Evolutionary conservation across 176 grass and related monocot species (phyloP), one percentile per base, ranked within the genome.

Genomic region (Carex scoparia): DNA sequence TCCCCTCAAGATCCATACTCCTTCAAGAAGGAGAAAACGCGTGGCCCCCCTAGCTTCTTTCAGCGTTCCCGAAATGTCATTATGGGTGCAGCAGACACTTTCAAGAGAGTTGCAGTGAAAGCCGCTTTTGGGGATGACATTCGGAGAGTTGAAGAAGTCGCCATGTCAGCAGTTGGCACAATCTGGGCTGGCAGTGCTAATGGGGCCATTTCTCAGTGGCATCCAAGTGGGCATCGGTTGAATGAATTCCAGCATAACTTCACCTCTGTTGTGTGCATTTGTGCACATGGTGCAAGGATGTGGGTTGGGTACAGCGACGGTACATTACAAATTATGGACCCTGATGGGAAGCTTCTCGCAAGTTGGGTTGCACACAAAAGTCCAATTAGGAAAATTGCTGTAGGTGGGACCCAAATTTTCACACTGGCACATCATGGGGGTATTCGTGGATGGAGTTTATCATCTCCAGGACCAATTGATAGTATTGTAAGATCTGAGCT

Each of bases 271-370:
- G 69, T 84, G 87, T 89, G 91, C 70, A 92, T 95, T 80, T 88
- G 60, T 68, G 85, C 46, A 70, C 92, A 87, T 88, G 94, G 94
- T 77, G 83, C 80, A 65, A 91, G 87, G 89, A 68, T 95, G 71
- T 95, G 94, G 94, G 83, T 93, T 40, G 94, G 91, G 16, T 91
- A 93, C 85, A 86, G 86, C 69, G 94, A 95, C 59, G 94, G 94
- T n/a, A 91, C 35, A 61, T 68, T 95, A 64, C 91, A 93, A 71
- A 71, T 93, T 51, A 88, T 95, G 87, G 85, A 91, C 83, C 68
- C 93, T 35, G 87, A 91, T 71, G 94, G 91, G 16, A 93, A 93
- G 32, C 87, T 96, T 68, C 72, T 96, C 32, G 82, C 87, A 62
- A 82, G 89, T 84, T 96, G 91, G 94, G 55, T 75, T 48, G 94